These are phyloP conservation scores for Cytospora piceicola DNA, from an alignment of 2,329 filamentous ascomycete genomes.

Conservation along the genomic window DNA sequence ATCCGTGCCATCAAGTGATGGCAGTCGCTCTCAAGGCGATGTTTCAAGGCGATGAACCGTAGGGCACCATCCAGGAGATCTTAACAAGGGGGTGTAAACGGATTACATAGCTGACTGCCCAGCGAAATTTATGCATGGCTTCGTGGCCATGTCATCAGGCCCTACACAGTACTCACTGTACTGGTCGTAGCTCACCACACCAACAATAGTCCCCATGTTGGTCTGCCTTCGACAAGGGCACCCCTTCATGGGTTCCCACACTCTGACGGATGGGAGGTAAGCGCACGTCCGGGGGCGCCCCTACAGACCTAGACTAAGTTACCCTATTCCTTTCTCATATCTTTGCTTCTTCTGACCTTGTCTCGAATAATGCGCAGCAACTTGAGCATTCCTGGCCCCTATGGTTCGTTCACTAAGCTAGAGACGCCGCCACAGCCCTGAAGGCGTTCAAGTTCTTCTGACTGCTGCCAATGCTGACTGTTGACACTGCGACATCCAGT, in stretches of 20 bases:
- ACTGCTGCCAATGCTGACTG: slow-evolving; percentile 21
- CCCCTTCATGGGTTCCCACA: slow-evolving; percentile 24
- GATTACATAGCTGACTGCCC: slow-evolving; percentile 19
- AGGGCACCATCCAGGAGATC: slow-evolving; percentile 17
- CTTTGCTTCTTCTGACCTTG: slow-evolving; percentile 30
- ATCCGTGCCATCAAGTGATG: slow-evolving; percentile 12
- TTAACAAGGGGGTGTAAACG: slow-evolving; percentile 21
- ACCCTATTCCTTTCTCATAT: slow-evolving; percentile 16
- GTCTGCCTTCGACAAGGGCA: slow-evolving; percentile 26
- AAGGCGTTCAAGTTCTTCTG: slow-evolving; percentile 22
- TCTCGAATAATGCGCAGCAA: slow-evolving; percentile 28
- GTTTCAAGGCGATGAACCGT: slow-evolving; percentile 15
- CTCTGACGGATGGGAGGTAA: slow-evolving; percentile 19
- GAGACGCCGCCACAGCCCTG: slow-evolving; percentile 27
- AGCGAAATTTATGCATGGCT: slow-evolving; percentile 50
- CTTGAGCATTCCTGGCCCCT: slow-evolving; percentile 22
- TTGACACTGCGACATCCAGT: slow-evolving; percentile 17
- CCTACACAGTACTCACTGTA: slow-evolving; percentile 30
- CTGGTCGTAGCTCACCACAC: slow-evolving; percentile 42
- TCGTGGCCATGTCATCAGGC: slow-evolving; percentile 48
- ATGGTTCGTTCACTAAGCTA: slow-evolving; percentile 29
- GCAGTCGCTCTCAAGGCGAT: slow-evolving; percentile 12
- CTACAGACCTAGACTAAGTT: slow-evolving; percentile 25
- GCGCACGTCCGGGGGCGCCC: slow-evolving; percentile 25
- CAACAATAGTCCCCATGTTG: slow-evolving; percentile 36